These are phyloP conservation scores for Chenopodium formosanum DNA, from an alignment of 148 eudicot species.

Conservation along the genomic window DNA sequence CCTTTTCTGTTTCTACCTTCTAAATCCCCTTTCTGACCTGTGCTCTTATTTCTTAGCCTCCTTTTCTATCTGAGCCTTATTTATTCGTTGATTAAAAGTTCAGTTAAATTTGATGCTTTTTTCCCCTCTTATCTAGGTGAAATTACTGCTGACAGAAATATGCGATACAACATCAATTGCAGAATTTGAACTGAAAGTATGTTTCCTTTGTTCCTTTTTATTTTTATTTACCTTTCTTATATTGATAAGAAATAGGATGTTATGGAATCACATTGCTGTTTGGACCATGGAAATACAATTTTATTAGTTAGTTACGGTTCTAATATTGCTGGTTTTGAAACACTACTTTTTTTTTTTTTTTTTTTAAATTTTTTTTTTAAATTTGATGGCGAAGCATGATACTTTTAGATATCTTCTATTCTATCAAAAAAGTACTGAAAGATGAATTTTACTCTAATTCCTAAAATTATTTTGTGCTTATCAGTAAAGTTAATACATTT, in stretches of 20 bases:
- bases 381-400: background rate
- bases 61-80: background rate
- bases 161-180: slow-evolving; percentile 84
- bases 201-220: slow-evolving; percentile 20
- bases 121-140: slow-evolving; percentile 52
- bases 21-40: background rate
- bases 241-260: background rate
- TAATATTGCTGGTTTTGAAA: background rate
- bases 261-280: background rate
- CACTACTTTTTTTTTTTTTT: no score
- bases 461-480: background rate
- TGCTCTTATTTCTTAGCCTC: no score
- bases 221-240: slow-evolving; percentile 1
- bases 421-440: background rate
- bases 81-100: background rate
- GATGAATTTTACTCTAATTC: background rate
- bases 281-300: background rate
- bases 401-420: background rate
- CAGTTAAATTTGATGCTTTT: slow-evolving; percentile 13
- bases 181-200: slow-evolving; percentile 85
- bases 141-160: slow-evolving; percentile 59
- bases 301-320: background rate
- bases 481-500: background rate
- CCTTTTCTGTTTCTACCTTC: background rate
- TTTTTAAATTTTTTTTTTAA: no score